Conservation (phyloP, 2,329 filamentous ascomycete species). For the Botrytis squamosa region DNA sequence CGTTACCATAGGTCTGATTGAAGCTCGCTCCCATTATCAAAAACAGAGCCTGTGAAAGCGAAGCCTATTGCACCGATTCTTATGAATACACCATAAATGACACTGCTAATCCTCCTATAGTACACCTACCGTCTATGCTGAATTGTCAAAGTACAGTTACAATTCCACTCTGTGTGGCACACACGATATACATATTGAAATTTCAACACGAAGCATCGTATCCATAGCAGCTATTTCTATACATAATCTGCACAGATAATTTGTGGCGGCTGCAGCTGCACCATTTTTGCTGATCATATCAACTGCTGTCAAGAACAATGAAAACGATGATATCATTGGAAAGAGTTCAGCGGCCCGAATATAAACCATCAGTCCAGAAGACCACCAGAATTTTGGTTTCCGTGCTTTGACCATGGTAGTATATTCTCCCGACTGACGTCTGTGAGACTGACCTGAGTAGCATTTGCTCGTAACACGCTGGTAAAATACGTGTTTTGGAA, state of each 20-base stretch:
- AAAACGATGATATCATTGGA: slow-evolving; percentile 27
- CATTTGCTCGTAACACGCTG: background rate
- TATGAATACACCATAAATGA: slow-evolving; percentile 27
- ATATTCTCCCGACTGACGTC: background rate
- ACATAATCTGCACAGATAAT: slow-evolving; percentile 27
- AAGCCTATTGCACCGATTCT: slow-evolving; percentile 28
- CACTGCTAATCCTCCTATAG: slow-evolving; percentile 28
- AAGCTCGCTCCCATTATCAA: slow-evolving; percentile 24
- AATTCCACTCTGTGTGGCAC: slow-evolving; percentile 23
- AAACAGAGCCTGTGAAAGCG: slow-evolving; percentile 25
- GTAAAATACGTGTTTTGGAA: background rate
- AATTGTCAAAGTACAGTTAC: background rate
- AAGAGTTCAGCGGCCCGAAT: slow-evolving; percentile 27
- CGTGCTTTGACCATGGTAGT: background rate
- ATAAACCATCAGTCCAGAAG: slow-evolving; percentile 17
- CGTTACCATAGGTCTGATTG: slow-evolving; percentile 28
- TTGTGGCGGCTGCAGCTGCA: slow-evolving; percentile 25
- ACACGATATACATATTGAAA: slow-evolving; percentile 23
- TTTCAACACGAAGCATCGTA: slow-evolving; percentile 22
- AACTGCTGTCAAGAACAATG: slow-evolving; percentile 27
- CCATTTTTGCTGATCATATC: slow-evolving; percentile 25
- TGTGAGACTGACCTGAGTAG: background rate
- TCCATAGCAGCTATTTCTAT: slow-evolving; percentile 25
- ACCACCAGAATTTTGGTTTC: background rate
- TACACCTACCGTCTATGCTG: slow-evolving; percentile 9